Evolutionary conservation across 371 early-diverging fungal genomes (phyloP).

Genomic region (Rhizomucor pusillus): DNA sequence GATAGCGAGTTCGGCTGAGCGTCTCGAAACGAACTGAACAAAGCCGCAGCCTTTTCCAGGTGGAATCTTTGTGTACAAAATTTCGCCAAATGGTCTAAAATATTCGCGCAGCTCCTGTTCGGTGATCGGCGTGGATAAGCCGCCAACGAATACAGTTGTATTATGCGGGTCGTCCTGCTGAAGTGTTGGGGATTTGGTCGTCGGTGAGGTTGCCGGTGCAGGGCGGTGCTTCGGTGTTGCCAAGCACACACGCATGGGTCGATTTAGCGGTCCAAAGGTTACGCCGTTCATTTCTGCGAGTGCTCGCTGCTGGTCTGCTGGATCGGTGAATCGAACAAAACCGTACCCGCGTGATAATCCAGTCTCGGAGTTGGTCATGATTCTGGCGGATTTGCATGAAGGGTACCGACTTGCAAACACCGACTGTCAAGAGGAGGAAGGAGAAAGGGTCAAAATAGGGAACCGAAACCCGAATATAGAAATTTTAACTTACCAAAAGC

Average conservation of each 20-base stretch:
- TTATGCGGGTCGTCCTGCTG: slow-evolving; percentile 37
- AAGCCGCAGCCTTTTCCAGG: slow-evolving; percentile 92
- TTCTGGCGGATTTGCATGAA: slow-evolving; percentile 75
- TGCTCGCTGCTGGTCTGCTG: slow-evolving; percentile 69
- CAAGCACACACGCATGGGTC: slow-evolving; percentile 81
- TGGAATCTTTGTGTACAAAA: slow-evolving; percentile 87
- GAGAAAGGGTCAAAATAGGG: background rate
- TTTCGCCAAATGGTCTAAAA: slow-evolving; percentile 85
- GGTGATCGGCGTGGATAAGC: slow-evolving; percentile 66
- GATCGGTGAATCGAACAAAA: slow-evolving; percentile 79
- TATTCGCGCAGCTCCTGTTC: slow-evolving; percentile 79
- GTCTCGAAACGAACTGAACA: slow-evolving; percentile 79
- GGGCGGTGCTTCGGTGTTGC: slow-evolving; percentile 69
- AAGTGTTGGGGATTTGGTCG: background rate
- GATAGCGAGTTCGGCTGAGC: slow-evolving; percentile 85
- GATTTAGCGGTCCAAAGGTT: slow-evolving; percentile 51
- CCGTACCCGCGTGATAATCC: slow-evolving; percentile 83
- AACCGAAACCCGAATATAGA: slow-evolving; percentile 6
- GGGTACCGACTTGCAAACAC: slow-evolving; percentile 61
- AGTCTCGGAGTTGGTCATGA: slow-evolving; percentile 77
- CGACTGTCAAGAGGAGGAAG: slow-evolving; percentile 22
- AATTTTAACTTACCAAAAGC: slow-evolving; percentile 55
- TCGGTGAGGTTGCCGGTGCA: background rate
- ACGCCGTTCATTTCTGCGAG: slow-evolving; percentile 78
- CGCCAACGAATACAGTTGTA: slow-evolving; percentile 94